phyloP scores from a whole-genome alignment of 1,284 basidiomycete species.

The Paramarasmius palmivorus region DNA sequence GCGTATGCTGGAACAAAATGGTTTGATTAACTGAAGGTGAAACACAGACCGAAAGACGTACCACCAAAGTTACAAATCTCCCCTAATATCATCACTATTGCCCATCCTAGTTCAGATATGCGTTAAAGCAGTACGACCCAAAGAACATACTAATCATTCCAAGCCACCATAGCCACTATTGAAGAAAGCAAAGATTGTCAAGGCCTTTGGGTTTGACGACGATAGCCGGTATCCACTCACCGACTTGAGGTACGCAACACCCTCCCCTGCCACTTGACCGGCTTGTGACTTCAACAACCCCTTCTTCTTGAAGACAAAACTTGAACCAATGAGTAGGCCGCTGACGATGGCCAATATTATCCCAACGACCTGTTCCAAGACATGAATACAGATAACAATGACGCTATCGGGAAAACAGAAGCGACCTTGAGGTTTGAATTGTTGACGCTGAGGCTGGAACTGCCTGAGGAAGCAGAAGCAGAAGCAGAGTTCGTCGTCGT shows the following conservation, averaged over 20 bases:
- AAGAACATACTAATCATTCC: constrained; percentile 71
- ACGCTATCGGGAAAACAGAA: neutral
- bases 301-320: constrained; percentile 97
- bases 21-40: constrained; percentile 18
- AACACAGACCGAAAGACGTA: constrained; percentile 34
- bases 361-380: constrained; percentile 57
- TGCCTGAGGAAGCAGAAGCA: constrained; percentile 20
- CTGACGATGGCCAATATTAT: constrained; percentile 82
- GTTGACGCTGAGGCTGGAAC: constrained; percentile 16
- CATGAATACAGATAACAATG: neutral
- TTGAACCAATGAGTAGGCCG: constrained; percentile 91
- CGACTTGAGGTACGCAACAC: constrained; percentile 93
- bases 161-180: constrained; percentile 81
- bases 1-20: constrained; percentile 66
- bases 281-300: constrained; percentile 75
- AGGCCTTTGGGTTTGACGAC: constrained; percentile 6
- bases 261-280: constrained; percentile 80
- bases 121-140: constrained; percentile 4
- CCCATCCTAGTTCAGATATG: neutral
- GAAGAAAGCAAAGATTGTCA: constrained; percentile 9
- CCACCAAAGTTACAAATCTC: constrained; percentile 85
- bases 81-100: constrained; percentile 75
- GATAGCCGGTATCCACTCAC: constrained; percentile 43
- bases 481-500: constrained; percentile 24
- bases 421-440: constrained; percentile 34